These are phyloP conservation scores for Globisporangium iwayamae DNA, from an alignment of 352 stramenopile genomes.

Conservation along the genomic window DNA sequence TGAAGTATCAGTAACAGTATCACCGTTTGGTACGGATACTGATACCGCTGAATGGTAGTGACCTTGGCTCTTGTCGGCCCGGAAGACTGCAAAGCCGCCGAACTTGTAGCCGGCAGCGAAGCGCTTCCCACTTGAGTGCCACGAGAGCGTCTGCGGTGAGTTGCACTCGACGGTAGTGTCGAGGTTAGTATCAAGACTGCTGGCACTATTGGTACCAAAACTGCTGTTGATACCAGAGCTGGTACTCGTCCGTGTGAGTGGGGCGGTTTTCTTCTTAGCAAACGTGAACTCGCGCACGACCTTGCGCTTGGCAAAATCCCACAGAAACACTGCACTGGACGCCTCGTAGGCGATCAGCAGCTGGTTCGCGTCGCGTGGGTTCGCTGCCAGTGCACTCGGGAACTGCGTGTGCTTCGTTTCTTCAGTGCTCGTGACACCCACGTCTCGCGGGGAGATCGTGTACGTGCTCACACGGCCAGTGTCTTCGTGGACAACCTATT, in stretches of 20 bases:
- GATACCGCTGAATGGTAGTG: conserved; percentile 26
- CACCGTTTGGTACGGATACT: background rate
- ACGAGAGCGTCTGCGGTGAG: conserved; percentile 56
- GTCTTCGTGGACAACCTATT: conserved; percentile 71
- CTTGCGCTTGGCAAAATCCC: conserved; percentile 69
- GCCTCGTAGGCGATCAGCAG: conserved; percentile 63
- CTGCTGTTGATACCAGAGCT: background rate
- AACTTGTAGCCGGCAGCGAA: conserved; percentile 69
- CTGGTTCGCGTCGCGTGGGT: conserved; percentile 61
- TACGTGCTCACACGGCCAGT: conserved; percentile 69
- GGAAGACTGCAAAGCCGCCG: conserved; percentile 58
- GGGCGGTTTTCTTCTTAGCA: conserved; percentile 16
- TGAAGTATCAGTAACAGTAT: background rate
- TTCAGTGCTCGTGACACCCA: conserved; percentile 24
- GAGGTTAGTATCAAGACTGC: background rate
- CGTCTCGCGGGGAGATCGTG: conserved; percentile 47
- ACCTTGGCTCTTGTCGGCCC: conserved; percentile 51
- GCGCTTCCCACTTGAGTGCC: conserved; percentile 73
- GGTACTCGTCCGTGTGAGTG: conserved; percentile 9
- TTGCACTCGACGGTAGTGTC: conserved; percentile 24
- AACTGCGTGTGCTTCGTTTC: conserved; percentile 23
- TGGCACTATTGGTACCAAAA: background rate
- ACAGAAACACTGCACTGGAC: conserved; percentile 44
- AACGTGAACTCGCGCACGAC: conserved; percentile 40
- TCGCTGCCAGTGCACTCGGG: conserved; percentile 47